Conservation (phyloP, 2,329 filamentous ascomycete genomes). For the Cercospora berteroae region DNA sequence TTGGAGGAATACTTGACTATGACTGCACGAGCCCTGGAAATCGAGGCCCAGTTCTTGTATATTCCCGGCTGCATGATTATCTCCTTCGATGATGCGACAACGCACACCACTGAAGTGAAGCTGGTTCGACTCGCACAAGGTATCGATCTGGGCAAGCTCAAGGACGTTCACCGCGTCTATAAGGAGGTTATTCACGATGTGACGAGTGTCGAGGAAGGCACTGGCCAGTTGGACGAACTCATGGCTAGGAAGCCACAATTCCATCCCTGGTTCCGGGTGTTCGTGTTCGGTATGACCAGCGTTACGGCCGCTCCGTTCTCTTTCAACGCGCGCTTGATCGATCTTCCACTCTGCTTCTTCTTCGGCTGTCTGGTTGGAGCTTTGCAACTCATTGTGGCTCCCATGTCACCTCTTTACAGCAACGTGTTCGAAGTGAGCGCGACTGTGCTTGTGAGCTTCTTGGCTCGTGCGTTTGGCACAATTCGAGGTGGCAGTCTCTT, state of each 20-base stretch:
- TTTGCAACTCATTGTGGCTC: conserved; percentile 71
- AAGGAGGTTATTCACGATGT: conserved; percentile 75
- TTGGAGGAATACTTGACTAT: conserved; percentile 89
- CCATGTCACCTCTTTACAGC: conserved; percentile 66
- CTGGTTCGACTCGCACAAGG: conserved; percentile 66
- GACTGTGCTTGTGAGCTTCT: conserved; percentile 49
- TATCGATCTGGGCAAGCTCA: conserved; percentile 69
- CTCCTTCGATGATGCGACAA: conserved; percentile 72
- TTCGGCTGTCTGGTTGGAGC: conserved; percentile 71
- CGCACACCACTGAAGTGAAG: conserved; percentile 75
- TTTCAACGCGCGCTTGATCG: conserved; percentile 72
- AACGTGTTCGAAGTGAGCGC: conserved; percentile 53
- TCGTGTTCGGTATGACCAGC: conserved; percentile 74
- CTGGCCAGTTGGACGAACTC: conserved; percentile 60
- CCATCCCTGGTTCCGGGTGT: conserved; percentile 50
- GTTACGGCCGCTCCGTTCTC: conserved; percentile 75
- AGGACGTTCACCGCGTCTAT: conserved; percentile 73
- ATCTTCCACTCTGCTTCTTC: conserved; percentile 72
- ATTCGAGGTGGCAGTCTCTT: conserved; percentile 44
- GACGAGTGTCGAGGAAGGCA: conserved; percentile 68
- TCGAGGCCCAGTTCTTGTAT: conserved; percentile 88
- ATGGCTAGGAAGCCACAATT: conserved; percentile 58
- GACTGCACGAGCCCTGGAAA: conserved; percentile 80
- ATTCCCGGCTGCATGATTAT: conserved; percentile 92
- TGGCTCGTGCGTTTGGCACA: conserved; percentile 48